These are phyloP conservation scores for Sutorius australiensis DNA, from an alignment of 768 basidiomycete genomes.

Conservation along the genomic window DNA sequence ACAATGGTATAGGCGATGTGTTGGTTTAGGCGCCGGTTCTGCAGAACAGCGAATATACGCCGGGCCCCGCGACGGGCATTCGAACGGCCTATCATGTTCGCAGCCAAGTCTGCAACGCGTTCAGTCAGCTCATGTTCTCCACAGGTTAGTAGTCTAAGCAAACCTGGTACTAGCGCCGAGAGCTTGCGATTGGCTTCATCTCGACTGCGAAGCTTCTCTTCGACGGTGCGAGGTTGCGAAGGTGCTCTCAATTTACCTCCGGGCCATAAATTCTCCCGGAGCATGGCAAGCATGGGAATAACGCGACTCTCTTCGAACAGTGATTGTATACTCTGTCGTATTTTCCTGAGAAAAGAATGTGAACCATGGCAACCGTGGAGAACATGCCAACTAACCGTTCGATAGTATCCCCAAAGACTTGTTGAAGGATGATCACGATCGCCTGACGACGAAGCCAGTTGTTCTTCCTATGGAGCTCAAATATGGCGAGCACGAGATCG, in stretches of 20 bases:
- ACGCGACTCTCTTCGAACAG: slow-evolving; percentile 68
- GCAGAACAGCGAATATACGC: slow-evolving; percentile 88
- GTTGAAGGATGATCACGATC: slow-evolving; percentile 93
- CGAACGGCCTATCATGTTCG: slow-evolving; percentile 97
- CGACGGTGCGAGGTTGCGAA: slow-evolving; percentile 61
- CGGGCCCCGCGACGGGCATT: slow-evolving; percentile 93
- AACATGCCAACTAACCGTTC: slow-evolving; percentile 62
- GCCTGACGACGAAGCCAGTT: slow-evolving; percentile 96
- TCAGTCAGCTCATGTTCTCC: neutral
- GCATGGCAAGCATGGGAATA: slow-evolving; percentile 56
- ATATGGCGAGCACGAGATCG: slow-evolving; percentile 87
- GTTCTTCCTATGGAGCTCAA: slow-evolving; percentile 93
- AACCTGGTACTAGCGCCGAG: slow-evolving; percentile 88
- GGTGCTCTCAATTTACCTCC: slow-evolving; percentile 69
- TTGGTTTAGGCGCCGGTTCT: slow-evolving; percentile 92
- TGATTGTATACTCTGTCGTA: slow-evolving; percentile 70
- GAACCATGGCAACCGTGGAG: neutral
- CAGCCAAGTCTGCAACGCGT: slow-evolving; percentile 68
- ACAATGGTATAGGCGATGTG: slow-evolving; percentile 85
- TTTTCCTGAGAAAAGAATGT: slow-evolving; percentile 54
- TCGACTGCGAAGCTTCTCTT: slow-evolving; percentile 76
- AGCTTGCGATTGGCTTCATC: slow-evolving; percentile 90
- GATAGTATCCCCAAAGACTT: slow-evolving; percentile 92
- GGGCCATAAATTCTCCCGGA: slow-evolving; percentile 82
- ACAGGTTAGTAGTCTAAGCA: slow-evolving; percentile 1